Percentiles rank a stretch among this genome's conserved stretches.
Conservation (phyloP, 2,329 filamentous ascomycete species). For the Paraphaeosphaeria minitans region DNA sequence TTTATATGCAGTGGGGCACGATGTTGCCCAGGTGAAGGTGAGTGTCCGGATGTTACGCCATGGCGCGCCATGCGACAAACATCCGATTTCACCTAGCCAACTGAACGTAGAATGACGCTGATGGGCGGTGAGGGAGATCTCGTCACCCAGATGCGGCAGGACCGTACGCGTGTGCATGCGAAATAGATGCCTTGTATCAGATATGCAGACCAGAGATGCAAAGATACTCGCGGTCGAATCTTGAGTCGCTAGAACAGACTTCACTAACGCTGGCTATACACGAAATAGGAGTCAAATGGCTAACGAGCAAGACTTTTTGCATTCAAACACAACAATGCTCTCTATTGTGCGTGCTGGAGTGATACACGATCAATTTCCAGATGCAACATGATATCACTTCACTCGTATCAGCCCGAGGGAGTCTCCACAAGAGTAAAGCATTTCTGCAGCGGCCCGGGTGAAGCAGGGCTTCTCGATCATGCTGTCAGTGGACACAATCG, state of each 20-base stretch:
- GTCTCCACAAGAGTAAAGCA: neutral
- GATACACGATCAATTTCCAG: neutral
- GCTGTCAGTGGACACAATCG: neutral
- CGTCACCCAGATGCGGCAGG: neutral
- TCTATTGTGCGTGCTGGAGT: no score
- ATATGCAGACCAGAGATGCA: no score
- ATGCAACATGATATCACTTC: neutral
- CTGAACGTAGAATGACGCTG: neutral
- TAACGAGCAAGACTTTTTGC: neutral
- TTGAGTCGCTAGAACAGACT: neutral
- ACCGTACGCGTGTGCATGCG: neutral
- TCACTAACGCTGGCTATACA: neutral
- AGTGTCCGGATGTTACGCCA: constrained; percentile 14
- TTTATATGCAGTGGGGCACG: neutral
- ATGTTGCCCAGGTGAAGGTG: constrained; percentile 19
- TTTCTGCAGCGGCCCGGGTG: neutral
- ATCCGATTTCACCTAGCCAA: constrained; percentile 13
- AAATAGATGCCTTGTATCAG: no score
- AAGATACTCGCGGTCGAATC: no score
- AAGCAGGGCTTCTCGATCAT: neutral
- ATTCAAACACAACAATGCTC: no score
- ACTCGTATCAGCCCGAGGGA: neutral
- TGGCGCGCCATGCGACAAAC: constrained; percentile 6
- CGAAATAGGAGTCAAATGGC: neutral
- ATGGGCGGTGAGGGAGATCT: neutral